phyloP scores from a whole-genome alignment of 2,329 filamentous ascomycete species.

The Colletotrichum australisinense region DNA sequence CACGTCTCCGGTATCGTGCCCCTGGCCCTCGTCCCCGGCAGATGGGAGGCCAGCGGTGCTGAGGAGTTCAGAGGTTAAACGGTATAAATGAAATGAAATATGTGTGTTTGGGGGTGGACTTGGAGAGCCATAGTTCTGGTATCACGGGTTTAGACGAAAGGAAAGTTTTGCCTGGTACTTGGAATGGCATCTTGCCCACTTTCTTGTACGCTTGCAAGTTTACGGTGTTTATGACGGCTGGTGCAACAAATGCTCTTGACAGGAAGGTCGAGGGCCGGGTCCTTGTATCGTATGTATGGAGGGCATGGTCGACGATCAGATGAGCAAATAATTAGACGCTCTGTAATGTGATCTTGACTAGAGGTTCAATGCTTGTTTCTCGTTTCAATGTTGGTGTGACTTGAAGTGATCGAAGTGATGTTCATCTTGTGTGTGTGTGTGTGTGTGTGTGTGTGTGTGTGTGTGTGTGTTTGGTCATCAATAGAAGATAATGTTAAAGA shows the following conservation, averaged over 20 bases:
- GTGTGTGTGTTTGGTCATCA: too few species aligned
- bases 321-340: slow-evolving; percentile 38
- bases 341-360: slow-evolving; percentile 38
- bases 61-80: slow-evolving; percentile 70
- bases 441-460: too few species aligned
- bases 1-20: slow-evolving; percentile 98
- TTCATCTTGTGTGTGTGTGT: background rate
- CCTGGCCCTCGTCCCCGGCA: slow-evolving; percentile 79
- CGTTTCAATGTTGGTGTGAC: background rate
- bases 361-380: slow-evolving; percentile 5
- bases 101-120: slow-evolving; percentile 10
- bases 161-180: slow-evolving; percentile 34
- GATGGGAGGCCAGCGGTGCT: slow-evolving; percentile 70
- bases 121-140: slow-evolving; percentile 18
- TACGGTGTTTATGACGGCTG: slow-evolving; percentile 37
- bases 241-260: slow-evolving; percentile 35
- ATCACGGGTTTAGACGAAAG: slow-evolving; percentile 30
- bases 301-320: slow-evolving; percentile 37
- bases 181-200: slow-evolving; percentile 34
- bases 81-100: slow-evolving; percentile 26
- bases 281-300: slow-evolving; percentile 38
- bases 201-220: slow-evolving; percentile 38
- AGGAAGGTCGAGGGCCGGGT: slow-evolving; percentile 34
- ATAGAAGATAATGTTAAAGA: too few species aligned
- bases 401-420: background rate